A percentile compares a stretch with the other conserved stretches of the same genome.
phyloP scores from a whole-genome alignment of 1,284 basidiomycete species.

The Ceratobasidium sp. region DNA sequence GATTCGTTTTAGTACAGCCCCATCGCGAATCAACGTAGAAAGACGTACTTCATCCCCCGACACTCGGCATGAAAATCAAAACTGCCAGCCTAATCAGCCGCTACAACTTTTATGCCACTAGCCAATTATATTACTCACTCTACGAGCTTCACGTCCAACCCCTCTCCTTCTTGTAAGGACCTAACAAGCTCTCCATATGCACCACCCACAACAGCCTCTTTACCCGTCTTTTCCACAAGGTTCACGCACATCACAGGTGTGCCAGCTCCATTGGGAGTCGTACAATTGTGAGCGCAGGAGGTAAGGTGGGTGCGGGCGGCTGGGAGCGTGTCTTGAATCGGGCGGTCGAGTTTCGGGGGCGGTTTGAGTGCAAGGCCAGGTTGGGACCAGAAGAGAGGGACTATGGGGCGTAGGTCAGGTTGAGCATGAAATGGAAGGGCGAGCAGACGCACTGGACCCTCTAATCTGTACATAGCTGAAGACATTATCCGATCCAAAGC shows the following conservation, averaged over 20 bases:
- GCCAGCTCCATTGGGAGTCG: slow-evolving; percentile 62
- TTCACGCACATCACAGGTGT: slow-evolving; percentile 62
- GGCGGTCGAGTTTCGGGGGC: slow-evolving; percentile 80
- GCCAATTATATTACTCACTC: slow-evolving; percentile 56
- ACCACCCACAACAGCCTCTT: slow-evolving; percentile 79
- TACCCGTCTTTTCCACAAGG: slow-evolving; percentile 88
- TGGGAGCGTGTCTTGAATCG: slow-evolving; percentile 48
- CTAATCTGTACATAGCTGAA: slow-evolving; percentile 89
- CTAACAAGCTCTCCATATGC: slow-evolving; percentile 77
- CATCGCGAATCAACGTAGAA: background rate
- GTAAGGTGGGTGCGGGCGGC: slow-evolving; percentile 14
- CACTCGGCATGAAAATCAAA: slow-evolving; percentile 95
- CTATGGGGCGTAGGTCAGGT: slow-evolving; percentile 53
- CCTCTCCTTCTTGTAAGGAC: slow-evolving; percentile 55
- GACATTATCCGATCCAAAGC: slow-evolving; percentile 62
- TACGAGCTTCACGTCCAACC: slow-evolving; percentile 61
- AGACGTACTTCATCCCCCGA: slow-evolving; percentile 82
- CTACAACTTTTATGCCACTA: background rate
- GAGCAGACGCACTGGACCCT: slow-evolving; percentile 73
- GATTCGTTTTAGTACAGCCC: background rate
- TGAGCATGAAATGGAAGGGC: background rate
- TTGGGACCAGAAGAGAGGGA: slow-evolving; percentile 90
- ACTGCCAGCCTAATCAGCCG: slow-evolving; percentile 54
- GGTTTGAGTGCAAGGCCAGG: slow-evolving; percentile 86
- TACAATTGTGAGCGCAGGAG: slow-evolving; percentile 32